These are phyloP conservation scores for Colletotrichum tabaci DNA, from an alignment of 2,329 filamentous ascomycete species.

Conservation along the genomic window DNA sequence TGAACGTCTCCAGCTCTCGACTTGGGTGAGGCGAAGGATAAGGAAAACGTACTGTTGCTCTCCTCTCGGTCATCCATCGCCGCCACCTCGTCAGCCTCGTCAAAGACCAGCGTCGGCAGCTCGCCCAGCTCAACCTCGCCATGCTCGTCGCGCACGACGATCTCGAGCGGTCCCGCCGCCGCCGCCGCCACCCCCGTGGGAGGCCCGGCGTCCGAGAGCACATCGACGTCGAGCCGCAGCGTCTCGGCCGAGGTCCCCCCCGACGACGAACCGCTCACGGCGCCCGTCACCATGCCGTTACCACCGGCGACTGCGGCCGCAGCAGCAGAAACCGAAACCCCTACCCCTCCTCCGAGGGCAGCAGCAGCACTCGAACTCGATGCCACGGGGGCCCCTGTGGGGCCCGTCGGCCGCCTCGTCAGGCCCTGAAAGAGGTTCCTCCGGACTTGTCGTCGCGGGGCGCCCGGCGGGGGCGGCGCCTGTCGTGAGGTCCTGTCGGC, in stretches of 20 bases:
- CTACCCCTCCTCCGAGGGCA: slow-evolving; percentile 43
- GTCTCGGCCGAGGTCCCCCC: slow-evolving; percentile 61
- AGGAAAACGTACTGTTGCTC: slow-evolving; percentile 63
- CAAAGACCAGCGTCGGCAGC: slow-evolving; percentile 66
- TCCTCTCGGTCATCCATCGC: slow-evolving; percentile 71
- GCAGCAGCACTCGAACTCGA: slow-evolving; percentile 27
- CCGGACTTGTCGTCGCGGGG: slow-evolving; percentile 53
- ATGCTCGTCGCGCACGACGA: slow-evolving; percentile 74
- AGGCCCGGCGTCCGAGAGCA: slow-evolving; percentile 53
- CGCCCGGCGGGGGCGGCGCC: slow-evolving; percentile 23
- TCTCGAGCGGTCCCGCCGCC: slow-evolving; percentile 57
- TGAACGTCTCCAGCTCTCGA: background rate
- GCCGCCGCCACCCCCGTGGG: slow-evolving; percentile 34
- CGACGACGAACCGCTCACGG: slow-evolving; percentile 39
- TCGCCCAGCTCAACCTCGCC: slow-evolving; percentile 75
- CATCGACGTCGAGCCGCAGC: slow-evolving; percentile 63
- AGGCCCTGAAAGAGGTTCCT: slow-evolving; percentile 74
- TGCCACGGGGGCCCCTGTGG: slow-evolving; percentile 27
- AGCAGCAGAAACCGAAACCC: slow-evolving; percentile 30
- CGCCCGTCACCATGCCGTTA: background rate
- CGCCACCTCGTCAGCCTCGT: slow-evolving; percentile 69
- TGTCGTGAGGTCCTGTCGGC: slow-evolving; percentile 35
- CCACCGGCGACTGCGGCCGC: slow-evolving; percentile 41
- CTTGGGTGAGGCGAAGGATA: background rate
- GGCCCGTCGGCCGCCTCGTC: slow-evolving; percentile 68